Evolutionary conservation across 768 basidiomycete species (phyloP).

Genomic region (Sporobolomyces pararoseus): DNA sequence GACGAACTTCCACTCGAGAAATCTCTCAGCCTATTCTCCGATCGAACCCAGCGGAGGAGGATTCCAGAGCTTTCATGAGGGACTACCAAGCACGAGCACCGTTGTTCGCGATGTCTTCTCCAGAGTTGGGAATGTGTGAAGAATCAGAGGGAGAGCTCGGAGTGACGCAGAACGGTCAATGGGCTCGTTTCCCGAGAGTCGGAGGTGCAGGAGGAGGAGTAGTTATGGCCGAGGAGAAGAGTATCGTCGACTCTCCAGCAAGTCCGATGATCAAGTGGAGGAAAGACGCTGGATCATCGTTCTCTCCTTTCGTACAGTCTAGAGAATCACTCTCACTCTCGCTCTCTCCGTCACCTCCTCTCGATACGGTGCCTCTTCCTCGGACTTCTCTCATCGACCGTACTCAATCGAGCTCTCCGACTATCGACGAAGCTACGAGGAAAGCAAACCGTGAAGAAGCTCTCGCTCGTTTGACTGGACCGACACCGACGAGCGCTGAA

Average conservation of each 20-base stretch:
- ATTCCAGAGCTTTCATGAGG: background rate
- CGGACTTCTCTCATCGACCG: background rate
- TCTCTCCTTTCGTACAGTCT: too few relatives aligned
- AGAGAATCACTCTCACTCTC: background rate
- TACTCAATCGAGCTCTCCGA: background rate
- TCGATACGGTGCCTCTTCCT: background rate
- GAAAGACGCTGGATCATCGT: slow-evolving; percentile 1
- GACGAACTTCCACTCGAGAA: background rate
- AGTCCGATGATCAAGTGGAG: slow-evolving; percentile 35
- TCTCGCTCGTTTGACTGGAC: slow-evolving; percentile 26
- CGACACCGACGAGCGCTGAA: slow-evolving; percentile 5
- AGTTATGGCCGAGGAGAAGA: background rate
- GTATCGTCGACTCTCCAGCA: background rate
- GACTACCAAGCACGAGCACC: slow-evolving; percentile 10
- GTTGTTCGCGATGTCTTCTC: slow-evolving; percentile 22
- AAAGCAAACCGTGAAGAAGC: slow-evolving; percentile 16
- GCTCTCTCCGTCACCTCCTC: background rate
- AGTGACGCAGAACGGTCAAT: background rate
- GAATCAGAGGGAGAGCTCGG: background rate
- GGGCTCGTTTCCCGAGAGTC: background rate
- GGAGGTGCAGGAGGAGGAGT: background rate
- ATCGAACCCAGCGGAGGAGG: background rate
- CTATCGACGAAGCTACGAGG: background rate
- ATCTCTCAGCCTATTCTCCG: slow-evolving; percentile 4
- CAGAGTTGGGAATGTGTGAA: slow-evolving; percentile 21